Evolutionary conservation across 306 rosid genomes (phyloP).

Genomic region (Cicer yamashitae): DNA sequence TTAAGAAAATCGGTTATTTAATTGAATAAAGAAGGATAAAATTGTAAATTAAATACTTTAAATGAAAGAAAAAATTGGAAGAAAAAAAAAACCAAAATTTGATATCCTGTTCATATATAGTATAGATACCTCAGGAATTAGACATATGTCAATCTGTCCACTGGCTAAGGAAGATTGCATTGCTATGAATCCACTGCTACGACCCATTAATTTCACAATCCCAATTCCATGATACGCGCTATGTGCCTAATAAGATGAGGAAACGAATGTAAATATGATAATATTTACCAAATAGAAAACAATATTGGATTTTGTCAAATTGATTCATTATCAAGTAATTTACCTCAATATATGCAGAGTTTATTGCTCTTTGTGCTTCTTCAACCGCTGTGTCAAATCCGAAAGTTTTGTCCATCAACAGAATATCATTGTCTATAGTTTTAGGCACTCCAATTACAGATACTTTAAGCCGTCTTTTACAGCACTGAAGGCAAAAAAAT

Average conservation of each 20-base stretch:
- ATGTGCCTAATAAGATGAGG: conserved; percentile 71
- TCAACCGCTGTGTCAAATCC: conserved; percentile 99
- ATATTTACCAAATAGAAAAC: conserved; percentile 11
- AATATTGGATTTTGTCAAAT: conserved; percentile 1
- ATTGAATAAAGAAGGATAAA: too few species aligned
- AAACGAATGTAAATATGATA: conserved; percentile 28
- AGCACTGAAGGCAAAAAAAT: conserved; percentile 59
- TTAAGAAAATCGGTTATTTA: too few species aligned
- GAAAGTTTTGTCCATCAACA: conserved; percentile 96
- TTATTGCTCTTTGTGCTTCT: conserved; percentile 97
- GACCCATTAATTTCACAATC: conserved; percentile 95
- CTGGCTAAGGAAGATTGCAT: conserved; percentile 97
- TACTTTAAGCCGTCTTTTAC: conserved; percentile 69
- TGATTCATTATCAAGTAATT: conserved; percentile 28
- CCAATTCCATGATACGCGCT: conserved; percentile 99
- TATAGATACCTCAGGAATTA: conserved; percentile 84
- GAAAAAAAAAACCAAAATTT: too few species aligned
- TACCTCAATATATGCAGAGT: conserved; percentile 97
- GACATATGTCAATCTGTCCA: conserved; percentile 93
- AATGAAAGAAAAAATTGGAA: too few species aligned
- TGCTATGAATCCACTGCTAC: conserved; percentile 97
- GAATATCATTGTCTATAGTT: conserved; percentile 93
- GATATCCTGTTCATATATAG: too few species aligned
- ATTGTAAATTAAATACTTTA: too few species aligned
- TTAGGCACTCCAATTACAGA: conserved; percentile 96